These are phyloP conservation scores for Clavispora santaluciae DNA, from an alignment of 805 yeast genomes.

Conservation along the genomic window DNA sequence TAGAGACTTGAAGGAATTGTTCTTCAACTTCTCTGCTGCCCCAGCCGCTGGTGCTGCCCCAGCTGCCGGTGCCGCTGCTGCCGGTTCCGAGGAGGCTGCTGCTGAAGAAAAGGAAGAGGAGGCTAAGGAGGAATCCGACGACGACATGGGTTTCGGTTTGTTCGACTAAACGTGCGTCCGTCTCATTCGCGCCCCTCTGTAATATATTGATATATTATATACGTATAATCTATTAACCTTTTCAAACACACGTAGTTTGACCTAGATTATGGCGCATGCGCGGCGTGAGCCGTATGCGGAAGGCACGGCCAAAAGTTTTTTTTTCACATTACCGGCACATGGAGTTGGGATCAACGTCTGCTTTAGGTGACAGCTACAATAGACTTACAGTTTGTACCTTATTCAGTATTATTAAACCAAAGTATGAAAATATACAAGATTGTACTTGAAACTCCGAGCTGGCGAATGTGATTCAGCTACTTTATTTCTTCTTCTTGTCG, in stretches of 20 bases:
- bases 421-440: conserved; percentile 13
- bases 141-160: conserved; percentile 44
- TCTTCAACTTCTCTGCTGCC: conserved; percentile 45
- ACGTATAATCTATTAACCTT: neutral
- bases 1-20: conserved; percentile 43
- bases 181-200: neutral
- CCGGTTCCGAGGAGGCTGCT: conserved; percentile 31
- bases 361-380: too few relatives aligned
- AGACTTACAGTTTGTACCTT: too few relatives aligned
- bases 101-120: conserved; percentile 25
- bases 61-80: conserved; percentile 33
- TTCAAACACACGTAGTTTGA: too few relatives aligned
- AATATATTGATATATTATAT: conserved; percentile 3
- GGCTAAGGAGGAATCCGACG: conserved; percentile 31
- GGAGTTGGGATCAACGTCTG: too few relatives aligned
- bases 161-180: conserved; percentile 29
- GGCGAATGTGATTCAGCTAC: conserved; percentile 2
- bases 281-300: too few relatives aligned
- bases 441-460: conserved; percentile 3
- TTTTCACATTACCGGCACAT: too few relatives aligned
- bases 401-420: conserved; percentile 15
- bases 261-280: neutral
- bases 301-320: too few relatives aligned
- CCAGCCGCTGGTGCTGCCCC: conserved; percentile 40
- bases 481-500: conserved; percentile 92